Evolutionary conservation across 2,329 filamentous ascomycete genomes (phyloP).

Genomic region (Domatiomyces globalis): DNA sequence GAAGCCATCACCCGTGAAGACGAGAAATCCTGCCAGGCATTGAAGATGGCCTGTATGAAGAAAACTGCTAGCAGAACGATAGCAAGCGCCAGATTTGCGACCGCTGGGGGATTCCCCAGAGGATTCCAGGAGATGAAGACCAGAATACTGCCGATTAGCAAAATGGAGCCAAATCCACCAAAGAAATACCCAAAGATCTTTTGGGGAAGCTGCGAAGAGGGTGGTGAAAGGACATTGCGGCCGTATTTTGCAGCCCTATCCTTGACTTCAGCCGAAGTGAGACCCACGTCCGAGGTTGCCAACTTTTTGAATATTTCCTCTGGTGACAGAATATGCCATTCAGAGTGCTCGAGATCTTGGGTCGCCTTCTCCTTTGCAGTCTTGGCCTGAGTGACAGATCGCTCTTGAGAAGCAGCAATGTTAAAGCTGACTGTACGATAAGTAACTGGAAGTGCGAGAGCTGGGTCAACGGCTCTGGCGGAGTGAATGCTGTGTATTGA

Average conservation of each 20-base stretch:
- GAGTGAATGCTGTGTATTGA: constrained; percentile 9
- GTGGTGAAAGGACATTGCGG: constrained; percentile 51
- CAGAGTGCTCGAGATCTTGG: constrained; percentile 46
- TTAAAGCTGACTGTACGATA: constrained; percentile 32
- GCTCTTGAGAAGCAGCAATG: constrained; percentile 41
- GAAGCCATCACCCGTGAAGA: constrained; percentile 64
- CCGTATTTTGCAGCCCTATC: constrained; percentile 47
- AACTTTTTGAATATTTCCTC: constrained; percentile 48
- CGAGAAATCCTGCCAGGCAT: constrained; percentile 61
- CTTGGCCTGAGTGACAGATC: constrained; percentile 28
- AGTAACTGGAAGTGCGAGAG: constrained; percentile 20
- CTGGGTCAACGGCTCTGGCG: constrained; percentile 17
- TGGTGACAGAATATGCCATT: constrained; percentile 51
- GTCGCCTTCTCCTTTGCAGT: constrained; percentile 19
- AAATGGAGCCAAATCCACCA: constrained; percentile 59
- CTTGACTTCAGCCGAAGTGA: constrained; percentile 45
- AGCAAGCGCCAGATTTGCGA: constrained; percentile 56
- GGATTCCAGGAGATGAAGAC: constrained; percentile 68
- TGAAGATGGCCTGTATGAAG: constrained; percentile 54
- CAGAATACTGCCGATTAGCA: constrained; percentile 53
- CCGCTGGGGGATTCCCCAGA: constrained; percentile 54
- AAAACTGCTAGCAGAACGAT: constrained; percentile 61
- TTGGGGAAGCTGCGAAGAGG: constrained; percentile 45
- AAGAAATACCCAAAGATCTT: constrained; percentile 58
- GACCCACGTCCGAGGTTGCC: constrained; percentile 43